A percentile compares a stretch with the other conserved stretches of the same genome.
These are phyloP conservation scores for Zalerion maritima DNA, from an alignment of 495 filamentous ascomycete genomes.

Conservation along the genomic window DNA sequence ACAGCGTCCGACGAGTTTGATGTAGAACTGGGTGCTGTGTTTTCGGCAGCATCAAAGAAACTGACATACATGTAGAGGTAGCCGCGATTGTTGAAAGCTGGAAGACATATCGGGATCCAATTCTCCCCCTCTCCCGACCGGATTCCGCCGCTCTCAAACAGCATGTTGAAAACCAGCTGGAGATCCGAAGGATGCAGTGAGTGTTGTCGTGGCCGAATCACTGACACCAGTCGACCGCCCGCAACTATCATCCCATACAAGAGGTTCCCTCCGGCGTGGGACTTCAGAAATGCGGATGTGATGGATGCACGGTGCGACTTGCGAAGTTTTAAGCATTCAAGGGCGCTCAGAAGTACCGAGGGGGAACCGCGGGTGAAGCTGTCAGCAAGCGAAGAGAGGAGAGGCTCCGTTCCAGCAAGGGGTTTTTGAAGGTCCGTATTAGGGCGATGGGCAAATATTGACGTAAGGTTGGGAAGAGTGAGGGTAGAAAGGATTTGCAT, in stretches of 20 bases:
- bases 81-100: slow-evolving; percentile 94
- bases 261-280: slow-evolving; percentile 53
- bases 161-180: slow-evolving; percentile 96
- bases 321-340: slow-evolving; percentile 80
- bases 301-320: slow-evolving; percentile 77
- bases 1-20: no score
- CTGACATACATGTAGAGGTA: slow-evolving; percentile 99
- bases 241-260: slow-evolving; percentile 93
- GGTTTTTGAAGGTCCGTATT: slow-evolving; percentile 85
- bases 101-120: slow-evolving; percentile 93
- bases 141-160: slow-evolving; percentile 87
- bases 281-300: slow-evolving; percentile 72
- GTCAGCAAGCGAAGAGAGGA: slow-evolving; percentile 84
- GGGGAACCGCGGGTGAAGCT: slow-evolving; percentile 88
- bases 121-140: slow-evolving; percentile 81
- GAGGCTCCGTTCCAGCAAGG: slow-evolving; percentile 81
- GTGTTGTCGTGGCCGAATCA: slow-evolving; percentile 86
- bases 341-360: slow-evolving; percentile 69
- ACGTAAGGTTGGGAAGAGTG: slow-evolving; percentile 75
- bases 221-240: slow-evolving; percentile 84
- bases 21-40: no score
- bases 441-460: slow-evolving; percentile 78
- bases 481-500: slow-evolving; percentile 96
- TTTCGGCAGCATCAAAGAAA: slow-evolving; percentile 48
- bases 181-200: slow-evolving; percentile 91